Percentiles rank a stretch among this genome's conserved stretches.
phyloP scores from a whole-genome alignment of 352 stramenopile species.

The Pythium sukuiense region DNA sequence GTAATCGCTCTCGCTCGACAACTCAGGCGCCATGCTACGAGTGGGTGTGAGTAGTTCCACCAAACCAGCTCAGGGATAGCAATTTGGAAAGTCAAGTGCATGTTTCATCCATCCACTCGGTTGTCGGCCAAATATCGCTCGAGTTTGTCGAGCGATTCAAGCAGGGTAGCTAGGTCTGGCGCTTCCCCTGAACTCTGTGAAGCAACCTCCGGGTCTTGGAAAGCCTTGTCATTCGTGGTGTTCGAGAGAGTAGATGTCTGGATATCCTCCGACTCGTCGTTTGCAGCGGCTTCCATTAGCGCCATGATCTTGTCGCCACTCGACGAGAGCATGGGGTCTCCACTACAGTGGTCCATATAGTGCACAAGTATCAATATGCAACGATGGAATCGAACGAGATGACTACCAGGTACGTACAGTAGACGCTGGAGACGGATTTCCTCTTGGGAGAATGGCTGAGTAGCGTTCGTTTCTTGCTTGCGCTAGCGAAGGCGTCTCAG shows the following conservation, averaged over 20 bases:
- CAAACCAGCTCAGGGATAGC: neutral
- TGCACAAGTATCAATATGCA: neutral
- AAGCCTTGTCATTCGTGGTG: neutral
- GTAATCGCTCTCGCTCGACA: slow-evolving; percentile 67
- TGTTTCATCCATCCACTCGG: slow-evolving; percentile 6
- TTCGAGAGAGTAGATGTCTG: neutral
- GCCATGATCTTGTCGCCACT: slow-evolving; percentile 47
- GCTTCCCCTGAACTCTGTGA: neutral
- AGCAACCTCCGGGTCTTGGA: neutral
- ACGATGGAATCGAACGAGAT: neutral
- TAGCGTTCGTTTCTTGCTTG: neutral
- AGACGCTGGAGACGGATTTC: neutral
- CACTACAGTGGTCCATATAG: slow-evolving; percentile 18
- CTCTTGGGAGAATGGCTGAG: neutral
- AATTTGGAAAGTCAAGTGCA: neutral
- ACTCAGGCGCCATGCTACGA: slow-evolving; percentile 52
- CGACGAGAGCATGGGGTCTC: slow-evolving; percentile 49
- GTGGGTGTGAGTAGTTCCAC: slow-evolving; percentile 53
- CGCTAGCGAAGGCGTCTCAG: neutral
- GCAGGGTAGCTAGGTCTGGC: slow-evolving; percentile 1
- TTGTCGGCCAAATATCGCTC: slow-evolving; percentile 56
- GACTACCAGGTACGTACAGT: neutral
- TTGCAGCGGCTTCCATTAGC: slow-evolving; percentile 44
- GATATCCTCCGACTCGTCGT: neutral
- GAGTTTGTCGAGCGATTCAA: slow-evolving; percentile 43